Base-by-base conservation (phyloP, 371 early-diverging fungal species). In the Actinomortierella ambigua region DNA sequence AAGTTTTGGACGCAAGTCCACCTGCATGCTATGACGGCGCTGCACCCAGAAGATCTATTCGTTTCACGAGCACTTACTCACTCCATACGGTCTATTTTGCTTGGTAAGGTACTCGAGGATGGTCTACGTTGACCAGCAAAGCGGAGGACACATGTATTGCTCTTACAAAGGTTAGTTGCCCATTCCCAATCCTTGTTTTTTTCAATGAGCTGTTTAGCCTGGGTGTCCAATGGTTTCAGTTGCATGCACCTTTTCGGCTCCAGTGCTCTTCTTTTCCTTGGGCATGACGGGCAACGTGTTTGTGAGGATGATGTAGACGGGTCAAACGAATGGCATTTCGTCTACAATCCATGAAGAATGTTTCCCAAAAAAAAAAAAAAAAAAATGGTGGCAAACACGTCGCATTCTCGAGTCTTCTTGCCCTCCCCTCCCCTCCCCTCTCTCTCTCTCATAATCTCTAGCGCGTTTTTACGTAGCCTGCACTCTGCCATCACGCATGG, bases 41-140 rank as follows among this genome's bases (percentile, higher is more conserved):
- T 11, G 20, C 9, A 22, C 22, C 48, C n/a, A n/a, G n/a, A n/a
- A n/a, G n/a, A n/a, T n/a, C n/a, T n/a, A n/a, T n/a, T n/a, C n/a
- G n/a, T n/a, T n/a, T n/a, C n/a, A n/a, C n/a, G n/a, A n/a, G 22
- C 3, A 57, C 66, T 58, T 62, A 71, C 71, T 65, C 53, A 65
- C 29, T 20, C 71, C 62, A 29, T 65, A 71, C 2, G 71, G 71
- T 13, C 71, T 43, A 42, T 71, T 71, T 22, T 71, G 71, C 27
- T 65, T 71, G 60, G 43, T 49, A 26, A 71, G 50, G 52, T 71
- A 71, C 41, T 71, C 71, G 47, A 71, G 50, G 18, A 71, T 66
- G 9, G 62, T 43, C 50, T 65, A 65, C 29, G 65, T 63, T 1
- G 65, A 41, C 71, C 65, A 49, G 27, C 46, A n/a, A 39, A 47